Percentiles rank a stretch among this genome's conserved stretches.
These are phyloP conservation scores for Rutidosis leptorrhynchoides DNA, from an alignment of 129 eudicot species.

Conservation along the genomic window DNA sequence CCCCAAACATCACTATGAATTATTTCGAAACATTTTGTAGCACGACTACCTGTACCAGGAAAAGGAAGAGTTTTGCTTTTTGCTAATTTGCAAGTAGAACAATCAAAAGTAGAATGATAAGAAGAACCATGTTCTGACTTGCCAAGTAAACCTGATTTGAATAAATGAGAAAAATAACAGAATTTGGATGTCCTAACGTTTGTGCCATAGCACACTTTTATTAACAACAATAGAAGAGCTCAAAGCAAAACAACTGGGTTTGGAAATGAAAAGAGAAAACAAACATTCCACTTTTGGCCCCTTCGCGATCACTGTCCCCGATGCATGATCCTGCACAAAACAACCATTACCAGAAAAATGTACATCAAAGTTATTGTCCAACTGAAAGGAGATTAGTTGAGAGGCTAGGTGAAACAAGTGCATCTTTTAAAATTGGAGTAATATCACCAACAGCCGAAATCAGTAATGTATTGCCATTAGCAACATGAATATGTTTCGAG, in stretches of 20 bases:
- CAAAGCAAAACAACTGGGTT: too few species aligned
- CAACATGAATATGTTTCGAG: constrained; percentile 18
- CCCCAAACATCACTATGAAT: constrained; percentile 25
- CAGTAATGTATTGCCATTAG: constrained; percentile 4
- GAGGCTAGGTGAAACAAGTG: constrained; percentile 12
- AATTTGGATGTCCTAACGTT: constrained; percentile 21
- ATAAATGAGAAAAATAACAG: neutral
- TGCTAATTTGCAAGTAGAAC: constrained; percentile 16
- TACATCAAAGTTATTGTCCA: constrained; percentile 11
- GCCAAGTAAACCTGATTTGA: constrained; percentile 1
- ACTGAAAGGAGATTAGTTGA: constrained; percentile 7
- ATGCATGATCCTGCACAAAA: constrained; percentile 27
- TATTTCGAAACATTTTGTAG: too few species aligned
- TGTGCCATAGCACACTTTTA: constrained; percentile 11
- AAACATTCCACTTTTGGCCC: constrained; percentile 23
- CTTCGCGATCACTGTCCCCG: constrained; percentile 20
- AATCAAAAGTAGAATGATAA: constrained; percentile 1
- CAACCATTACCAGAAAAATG: constrained; percentile 25
- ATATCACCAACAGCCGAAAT: constrained; percentile 1
- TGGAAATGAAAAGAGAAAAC: too few species aligned
- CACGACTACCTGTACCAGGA: too few species aligned
- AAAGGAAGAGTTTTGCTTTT: constrained; percentile 18
- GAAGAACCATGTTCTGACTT: constrained; percentile 5
- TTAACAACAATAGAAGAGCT: neutral
- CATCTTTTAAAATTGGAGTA: neutral